Evolutionary conservation across 768 basidiomycete species (phyloP).

Genomic region (Termitomyces bulborhizus): DNA sequence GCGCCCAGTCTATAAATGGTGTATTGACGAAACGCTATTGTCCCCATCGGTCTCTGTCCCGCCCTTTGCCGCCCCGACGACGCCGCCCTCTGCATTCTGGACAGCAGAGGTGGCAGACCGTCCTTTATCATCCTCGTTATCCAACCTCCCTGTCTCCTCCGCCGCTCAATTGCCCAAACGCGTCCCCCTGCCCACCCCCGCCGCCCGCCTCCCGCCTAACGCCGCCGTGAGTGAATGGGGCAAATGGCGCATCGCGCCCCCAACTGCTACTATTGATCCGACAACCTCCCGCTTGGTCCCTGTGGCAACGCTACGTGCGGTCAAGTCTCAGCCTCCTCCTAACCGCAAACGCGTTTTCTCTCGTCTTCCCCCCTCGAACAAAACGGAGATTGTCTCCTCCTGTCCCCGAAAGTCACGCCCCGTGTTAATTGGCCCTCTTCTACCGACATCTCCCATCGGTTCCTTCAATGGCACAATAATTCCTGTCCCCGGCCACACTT

Average conservation of each 20-base stretch:
- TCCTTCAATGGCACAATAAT: not conserved
- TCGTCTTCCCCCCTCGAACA: too few species aligned
- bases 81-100: not conserved
- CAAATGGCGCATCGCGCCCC: not conserved
- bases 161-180: not conserved
- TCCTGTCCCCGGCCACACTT: not conserved
- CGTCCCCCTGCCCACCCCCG: not conserved
- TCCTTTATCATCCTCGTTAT: not conserved
- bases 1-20: not conserved
- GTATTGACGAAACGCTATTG: not conserved
- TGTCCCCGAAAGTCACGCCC: too few species aligned
- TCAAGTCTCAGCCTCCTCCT: not conserved
- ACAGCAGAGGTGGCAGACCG: not conserved
- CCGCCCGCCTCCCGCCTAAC: not conserved
- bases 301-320: constrained; percentile 1
- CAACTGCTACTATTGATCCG: not conserved
- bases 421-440: not conserved
- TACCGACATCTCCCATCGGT: not conserved
- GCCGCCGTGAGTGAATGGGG: not conserved
- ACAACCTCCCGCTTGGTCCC: not conserved
- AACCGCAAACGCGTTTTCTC: too few species aligned
- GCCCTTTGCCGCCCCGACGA: not conserved
- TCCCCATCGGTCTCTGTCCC: not conserved
- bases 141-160: not conserved
- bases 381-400: too few species aligned